A percentile compares a stretch with the other conserved stretches of the same genome.
These are phyloP conservation scores for Ligustrum vulgare DNA, from an alignment of 257 asterid species.

Conservation along the genomic window DNA sequence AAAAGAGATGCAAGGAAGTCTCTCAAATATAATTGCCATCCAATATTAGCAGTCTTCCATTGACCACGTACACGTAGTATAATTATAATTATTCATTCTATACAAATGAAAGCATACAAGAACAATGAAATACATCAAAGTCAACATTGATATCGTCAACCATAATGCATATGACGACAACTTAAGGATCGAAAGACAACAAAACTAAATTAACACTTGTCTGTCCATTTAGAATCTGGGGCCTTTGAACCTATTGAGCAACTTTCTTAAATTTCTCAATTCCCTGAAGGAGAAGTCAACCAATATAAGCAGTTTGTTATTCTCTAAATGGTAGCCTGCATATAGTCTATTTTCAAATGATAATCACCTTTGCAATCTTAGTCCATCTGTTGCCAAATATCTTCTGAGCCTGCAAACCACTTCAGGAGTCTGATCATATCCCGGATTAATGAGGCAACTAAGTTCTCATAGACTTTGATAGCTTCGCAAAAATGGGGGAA, in stretches of 20 bases:
- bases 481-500: too few species aligned
- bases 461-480: too few species aligned
- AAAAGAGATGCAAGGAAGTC: neutral
- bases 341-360: too few species aligned
- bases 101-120: neutral
- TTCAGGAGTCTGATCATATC: too few species aligned
- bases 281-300: conserved; percentile 55
- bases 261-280: conserved; percentile 91
- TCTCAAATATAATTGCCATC: neutral
- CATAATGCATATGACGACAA: conserved; percentile 1
- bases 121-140: neutral
- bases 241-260: conserved; percentile 76
- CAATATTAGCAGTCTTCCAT: neutral
- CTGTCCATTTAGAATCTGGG: conserved; percentile 76
- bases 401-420: too few species aligned
- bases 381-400: too few species aligned
- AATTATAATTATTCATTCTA: conserved; percentile 7
- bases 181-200: conserved; percentile 14
- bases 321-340: neutral
- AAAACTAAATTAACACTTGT: conserved; percentile 42
- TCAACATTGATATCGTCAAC: conserved; percentile 16
- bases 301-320: conserved; percentile 7
- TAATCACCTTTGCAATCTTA: too few species aligned
- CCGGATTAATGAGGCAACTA: too few species aligned
- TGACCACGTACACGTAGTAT: conserved; percentile 9